Percentiles rank a stretch among this genome's conserved stretches.
These are phyloP conservation scores for Ogataea methylovora DNA, from an alignment of 805 yeast species.

Conservation along the genomic window DNA sequence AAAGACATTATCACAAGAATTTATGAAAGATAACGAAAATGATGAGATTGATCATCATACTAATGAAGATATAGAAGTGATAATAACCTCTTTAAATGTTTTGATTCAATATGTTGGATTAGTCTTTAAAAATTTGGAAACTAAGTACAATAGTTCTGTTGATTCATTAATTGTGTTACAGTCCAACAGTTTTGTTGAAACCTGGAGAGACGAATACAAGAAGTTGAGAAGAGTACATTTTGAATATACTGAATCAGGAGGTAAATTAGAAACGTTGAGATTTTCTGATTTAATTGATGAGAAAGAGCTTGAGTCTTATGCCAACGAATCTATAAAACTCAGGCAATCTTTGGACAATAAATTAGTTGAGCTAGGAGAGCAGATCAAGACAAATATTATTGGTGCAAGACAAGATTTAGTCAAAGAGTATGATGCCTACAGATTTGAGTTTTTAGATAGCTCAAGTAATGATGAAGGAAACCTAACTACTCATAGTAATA, in stretches of 20 bases:
- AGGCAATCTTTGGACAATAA: conserved; percentile 11
- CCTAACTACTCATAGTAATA: neutral
- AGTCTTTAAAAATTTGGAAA: conserved; percentile 34
- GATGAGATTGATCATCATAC: conserved; percentile 6
- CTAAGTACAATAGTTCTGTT: conserved; percentile 28
- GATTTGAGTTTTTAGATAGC: conserved; percentile 26
- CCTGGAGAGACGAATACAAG: conserved; percentile 30
- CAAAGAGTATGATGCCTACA: conserved; percentile 31
- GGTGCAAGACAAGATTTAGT: conserved; percentile 30
- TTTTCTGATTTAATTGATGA: conserved; percentile 28
- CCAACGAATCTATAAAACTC: conserved; percentile 22
- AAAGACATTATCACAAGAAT: conserved; percentile 16
- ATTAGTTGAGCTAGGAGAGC: conserved; percentile 22
- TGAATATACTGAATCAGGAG: conserved; percentile 10
- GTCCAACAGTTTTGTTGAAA: conserved; percentile 33
- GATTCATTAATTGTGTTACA: conserved; percentile 27
- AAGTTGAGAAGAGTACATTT: conserved; percentile 20
- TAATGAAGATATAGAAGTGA: conserved; percentile 31
- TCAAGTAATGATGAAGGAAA: conserved; percentile 4
- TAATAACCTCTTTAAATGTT: conserved; percentile 42
- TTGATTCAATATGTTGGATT: conserved; percentile 44
- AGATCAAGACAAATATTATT: conserved; percentile 30
- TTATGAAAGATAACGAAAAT: conserved; percentile 2
- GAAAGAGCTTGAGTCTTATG: conserved; percentile 20
- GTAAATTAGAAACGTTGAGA: conserved; percentile 8